Percentiles rank a stretch among this genome's conserved stretches.
Conservation (phyloP, 2,329 filamentous ascomycete genomes). For the Coniochaeta sp. region DNA sequence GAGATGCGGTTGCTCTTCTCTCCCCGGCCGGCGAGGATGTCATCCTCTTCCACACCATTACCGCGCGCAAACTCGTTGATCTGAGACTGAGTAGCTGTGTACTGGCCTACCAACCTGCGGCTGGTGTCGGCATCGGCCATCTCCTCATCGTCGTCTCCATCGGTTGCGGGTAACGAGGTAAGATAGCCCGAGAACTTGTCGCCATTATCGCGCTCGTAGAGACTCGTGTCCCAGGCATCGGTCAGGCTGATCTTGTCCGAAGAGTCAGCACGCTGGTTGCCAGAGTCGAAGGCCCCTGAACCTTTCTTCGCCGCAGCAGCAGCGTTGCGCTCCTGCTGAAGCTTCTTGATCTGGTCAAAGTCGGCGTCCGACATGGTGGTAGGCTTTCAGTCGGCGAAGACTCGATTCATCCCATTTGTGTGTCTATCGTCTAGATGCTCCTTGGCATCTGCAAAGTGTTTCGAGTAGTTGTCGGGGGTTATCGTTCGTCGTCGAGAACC, state of each 20-base stretch:
- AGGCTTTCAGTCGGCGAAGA: constrained; percentile 1
- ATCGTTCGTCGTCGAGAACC: background rate
- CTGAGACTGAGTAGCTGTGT: constrained; percentile 85
- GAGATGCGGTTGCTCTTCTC: constrained; percentile 88
- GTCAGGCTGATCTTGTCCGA: constrained; percentile 88
- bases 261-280: constrained; percentile 73
- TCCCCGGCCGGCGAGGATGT: constrained; percentile 71
- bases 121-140: constrained; percentile 69
- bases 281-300: constrained; percentile 70
- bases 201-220: constrained; percentile 67
- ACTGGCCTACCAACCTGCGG: constrained; percentile 82
- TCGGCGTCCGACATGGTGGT: constrained; percentile 67
- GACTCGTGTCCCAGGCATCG: constrained; percentile 78
- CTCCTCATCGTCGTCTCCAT: constrained; percentile 72
- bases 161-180: constrained; percentile 74
- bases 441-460: constrained; percentile 1
- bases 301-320: constrained; percentile 71
- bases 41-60: constrained; percentile 81
- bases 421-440: background rate
- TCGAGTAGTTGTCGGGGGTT: background rate
- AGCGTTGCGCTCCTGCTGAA: constrained; percentile 89
- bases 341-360: constrained; percentile 79
- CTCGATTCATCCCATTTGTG: constrained; percentile 3
- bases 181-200: constrained; percentile 89
- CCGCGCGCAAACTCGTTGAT: constrained; percentile 91